Conservation (phyloP, 192 early-diverging fungal species). For the Linderina pennispora region DNA sequence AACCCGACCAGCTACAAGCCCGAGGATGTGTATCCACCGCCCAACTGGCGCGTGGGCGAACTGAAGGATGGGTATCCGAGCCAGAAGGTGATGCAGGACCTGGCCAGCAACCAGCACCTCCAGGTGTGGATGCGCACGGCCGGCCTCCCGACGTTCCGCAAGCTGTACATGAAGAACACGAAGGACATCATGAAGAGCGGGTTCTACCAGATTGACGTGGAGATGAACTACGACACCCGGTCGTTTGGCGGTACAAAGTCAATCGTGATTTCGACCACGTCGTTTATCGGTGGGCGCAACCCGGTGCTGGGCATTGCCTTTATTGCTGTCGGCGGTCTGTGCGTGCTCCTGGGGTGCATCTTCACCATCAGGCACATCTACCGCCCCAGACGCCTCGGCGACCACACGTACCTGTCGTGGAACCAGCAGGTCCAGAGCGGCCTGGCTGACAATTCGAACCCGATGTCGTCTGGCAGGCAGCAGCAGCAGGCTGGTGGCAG, state of each 20-base stretch:
- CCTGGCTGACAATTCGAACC: slow-evolving; percentile 27
- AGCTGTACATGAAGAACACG: slow-evolving; percentile 82
- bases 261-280: slow-evolving; percentile 88
- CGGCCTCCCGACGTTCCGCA: slow-evolving; percentile 93
- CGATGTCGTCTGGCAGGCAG: too few relatives aligned
- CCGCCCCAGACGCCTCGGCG: slow-evolving; percentile 93
- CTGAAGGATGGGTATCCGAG: slow-evolving; percentile 54
- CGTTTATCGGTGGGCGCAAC: slow-evolving; percentile 95
- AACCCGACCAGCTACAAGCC: slow-evolving; percentile 49
- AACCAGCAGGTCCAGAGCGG: slow-evolving; percentile 62
- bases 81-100: slow-evolving; percentile 56
- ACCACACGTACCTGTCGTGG: slow-evolving; percentile 96
- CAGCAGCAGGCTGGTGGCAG: too few relatives aligned
- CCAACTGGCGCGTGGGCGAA: slow-evolving; percentile 69
- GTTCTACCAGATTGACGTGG: slow-evolving; percentile 66
- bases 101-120: slow-evolving; percentile 69
- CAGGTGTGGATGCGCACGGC: slow-evolving; percentile 99
- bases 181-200: slow-evolving; percentile 55
- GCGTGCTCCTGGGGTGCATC: slow-evolving; percentile 78
- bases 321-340: slow-evolving; percentile 87
- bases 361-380: slow-evolving; percentile 90
- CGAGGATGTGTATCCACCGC: slow-evolving; percentile 70
- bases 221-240: slow-evolving; percentile 76
- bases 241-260: slow-evolving; percentile 94
- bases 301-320: slow-evolving; percentile 94